Evolutionary conservation across 768 basidiomycete genomes (phyloP).

Genomic region (Naematelia aurantialba): DNA sequence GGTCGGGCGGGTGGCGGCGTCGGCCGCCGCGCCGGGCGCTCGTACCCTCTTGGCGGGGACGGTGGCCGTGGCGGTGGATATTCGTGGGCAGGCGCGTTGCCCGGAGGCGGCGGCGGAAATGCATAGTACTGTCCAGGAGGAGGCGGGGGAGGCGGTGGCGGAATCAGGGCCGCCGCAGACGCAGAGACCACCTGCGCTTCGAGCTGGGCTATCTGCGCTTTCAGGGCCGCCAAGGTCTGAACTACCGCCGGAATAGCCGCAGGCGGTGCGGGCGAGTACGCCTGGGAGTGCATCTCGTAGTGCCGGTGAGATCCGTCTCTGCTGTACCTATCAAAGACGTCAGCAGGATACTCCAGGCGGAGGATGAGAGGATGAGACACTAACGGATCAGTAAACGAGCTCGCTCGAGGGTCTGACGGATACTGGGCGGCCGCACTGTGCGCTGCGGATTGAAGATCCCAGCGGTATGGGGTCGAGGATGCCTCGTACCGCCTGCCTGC

Average conservation of each 20-base stretch:
- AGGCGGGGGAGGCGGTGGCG: neutral
- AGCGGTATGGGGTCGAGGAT: neutral
- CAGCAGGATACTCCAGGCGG: neutral
- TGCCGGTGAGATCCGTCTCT: neutral
- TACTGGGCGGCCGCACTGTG: neutral
- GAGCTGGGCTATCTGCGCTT: conserved; percentile 18
- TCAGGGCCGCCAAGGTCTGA: conserved; percentile 15
- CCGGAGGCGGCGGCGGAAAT: neutral
- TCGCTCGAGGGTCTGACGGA: neutral
- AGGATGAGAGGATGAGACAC: neutral
- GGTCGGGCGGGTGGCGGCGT: no score
- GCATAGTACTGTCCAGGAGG: conserved; percentile 1
- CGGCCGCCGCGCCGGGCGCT: no score
- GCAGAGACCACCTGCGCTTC: conserved; percentile 10
- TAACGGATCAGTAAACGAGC: neutral
- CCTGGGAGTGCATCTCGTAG: neutral
- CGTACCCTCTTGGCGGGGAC: neutral
- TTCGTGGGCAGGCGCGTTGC: neutral
- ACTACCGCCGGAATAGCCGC: neutral
- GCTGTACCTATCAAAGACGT: neutral
- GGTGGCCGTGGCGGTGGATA: neutral
- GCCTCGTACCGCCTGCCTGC: neutral
- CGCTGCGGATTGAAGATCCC: neutral
- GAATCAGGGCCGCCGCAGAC: neutral
- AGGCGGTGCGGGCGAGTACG: neutral